Conservation (phyloP, 116 monocot species). For the Papilionanthe hybrid region DNA sequence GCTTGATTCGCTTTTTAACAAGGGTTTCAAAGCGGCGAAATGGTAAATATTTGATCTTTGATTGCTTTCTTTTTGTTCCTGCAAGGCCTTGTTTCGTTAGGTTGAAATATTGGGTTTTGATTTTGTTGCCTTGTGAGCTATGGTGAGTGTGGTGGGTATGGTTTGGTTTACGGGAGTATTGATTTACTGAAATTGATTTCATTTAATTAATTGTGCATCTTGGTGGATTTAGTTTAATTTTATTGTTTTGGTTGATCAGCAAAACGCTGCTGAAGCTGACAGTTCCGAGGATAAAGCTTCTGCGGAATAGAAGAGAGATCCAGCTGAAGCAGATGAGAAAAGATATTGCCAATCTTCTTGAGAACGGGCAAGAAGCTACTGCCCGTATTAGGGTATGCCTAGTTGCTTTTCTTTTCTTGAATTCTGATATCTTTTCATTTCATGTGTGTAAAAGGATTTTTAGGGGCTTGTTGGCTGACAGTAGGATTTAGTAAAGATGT, state of each 20-base stretch:
- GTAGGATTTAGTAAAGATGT: too few relatives aligned
- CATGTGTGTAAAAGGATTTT: too few relatives aligned
- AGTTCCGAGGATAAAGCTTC: slow-evolving; percentile 85
- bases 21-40: slow-evolving; percentile 65
- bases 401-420: not conserved
- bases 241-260: slow-evolving; percentile 29
- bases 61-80: not conserved
- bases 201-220: not conserved
- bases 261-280: slow-evolving; percentile 96
- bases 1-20: slow-evolving; percentile 80
- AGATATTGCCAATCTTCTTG: slow-evolving; percentile 90
- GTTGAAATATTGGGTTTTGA: not conserved
- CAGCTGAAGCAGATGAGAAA: slow-evolving; percentile 92
- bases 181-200: not conserved
- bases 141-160: slow-evolving; percentile 4
- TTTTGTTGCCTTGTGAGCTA: not conserved
- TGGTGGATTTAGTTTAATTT: not conserved
- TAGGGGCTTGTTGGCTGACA: too few relatives aligned
- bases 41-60: slow-evolving; percentile 36
- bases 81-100: too few relatives aligned
- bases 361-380: slow-evolving; percentile 89
- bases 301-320: slow-evolving; percentile 79
- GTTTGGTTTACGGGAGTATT: not conserved
- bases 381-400: slow-evolving; percentile 71
- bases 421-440: not conserved